Percentiles rank a stretch among this genome's conserved stretches.
Conservation (phyloP, 768 basidiomycete genomes). For the Nidula microcarpa region DNA sequence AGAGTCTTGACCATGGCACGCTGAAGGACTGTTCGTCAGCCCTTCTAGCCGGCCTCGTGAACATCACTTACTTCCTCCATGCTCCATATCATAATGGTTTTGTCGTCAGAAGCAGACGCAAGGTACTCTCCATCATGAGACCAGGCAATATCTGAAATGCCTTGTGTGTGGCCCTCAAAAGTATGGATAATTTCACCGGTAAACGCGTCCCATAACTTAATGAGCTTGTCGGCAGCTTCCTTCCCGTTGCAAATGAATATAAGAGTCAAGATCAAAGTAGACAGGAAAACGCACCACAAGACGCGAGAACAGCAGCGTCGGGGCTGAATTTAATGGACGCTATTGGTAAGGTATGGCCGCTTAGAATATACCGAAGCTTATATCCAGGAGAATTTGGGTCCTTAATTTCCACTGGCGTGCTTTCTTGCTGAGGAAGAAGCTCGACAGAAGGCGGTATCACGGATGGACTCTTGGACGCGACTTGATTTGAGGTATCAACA, state of each 20-base stretch:
- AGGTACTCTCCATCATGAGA: constrained; percentile 77
- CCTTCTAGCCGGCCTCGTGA: constrained; percentile 1
- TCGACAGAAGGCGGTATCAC: too few relatives aligned
- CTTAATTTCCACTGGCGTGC: too few relatives aligned
- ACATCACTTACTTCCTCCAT: constrained; percentile 50
- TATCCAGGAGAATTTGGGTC: constrained; percentile 57
- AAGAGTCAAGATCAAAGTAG: constrained; percentile 2
- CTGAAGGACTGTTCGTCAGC: constrained; percentile 26
- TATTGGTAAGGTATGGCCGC: constrained; percentile 81
- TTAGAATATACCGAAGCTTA: constrained; percentile 56
- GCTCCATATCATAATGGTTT: constrained; percentile 84
- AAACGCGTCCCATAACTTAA: constrained; percentile 78
- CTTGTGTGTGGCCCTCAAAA: constrained; percentile 69
- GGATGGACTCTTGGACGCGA: too few relatives aligned
- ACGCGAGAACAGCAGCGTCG: constrained; percentile 78
- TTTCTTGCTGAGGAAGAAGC: too few relatives aligned
- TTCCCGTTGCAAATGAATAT: constrained; percentile 25
- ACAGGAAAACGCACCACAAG: constrained; percentile 64
- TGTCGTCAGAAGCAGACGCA: constrained; percentile 93
- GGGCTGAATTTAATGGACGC: constrained; percentile 89
- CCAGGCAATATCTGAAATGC: constrained; percentile 91
- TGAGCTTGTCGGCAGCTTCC: constrained; percentile 78
- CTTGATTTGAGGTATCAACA: too few relatives aligned
- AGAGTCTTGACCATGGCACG: constrained; percentile 62
- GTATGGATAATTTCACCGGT: constrained; percentile 74